A percentile compares a stretch with the other conserved stretches of the same genome.
These are phyloP conservation scores for Leishmania braziliensis DNA, from an alignment of 208 protist genomes.

Conservation along the genomic window DNA sequence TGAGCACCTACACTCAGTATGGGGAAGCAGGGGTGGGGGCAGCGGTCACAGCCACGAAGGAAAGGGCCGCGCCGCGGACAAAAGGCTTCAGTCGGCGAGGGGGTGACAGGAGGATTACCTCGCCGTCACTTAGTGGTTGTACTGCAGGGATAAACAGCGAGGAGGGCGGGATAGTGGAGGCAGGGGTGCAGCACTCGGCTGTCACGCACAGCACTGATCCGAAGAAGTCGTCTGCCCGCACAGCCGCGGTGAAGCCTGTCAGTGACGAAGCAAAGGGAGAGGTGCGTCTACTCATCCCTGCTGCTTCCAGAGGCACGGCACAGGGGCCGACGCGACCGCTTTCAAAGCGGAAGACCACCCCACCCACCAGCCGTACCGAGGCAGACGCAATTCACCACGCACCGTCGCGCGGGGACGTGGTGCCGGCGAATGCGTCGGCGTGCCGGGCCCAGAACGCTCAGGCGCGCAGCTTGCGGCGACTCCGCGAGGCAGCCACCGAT, in stretches of 20 bases:
- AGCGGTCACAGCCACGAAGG: slow-evolving; percentile 8
- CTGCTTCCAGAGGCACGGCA: neutral
- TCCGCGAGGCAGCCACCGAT: neutral
- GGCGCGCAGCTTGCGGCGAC: slow-evolving; percentile 3
- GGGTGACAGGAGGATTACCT: neutral
- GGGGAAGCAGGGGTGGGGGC: slow-evolving; percentile 22
- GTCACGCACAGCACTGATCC: neutral
- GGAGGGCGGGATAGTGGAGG: neutral
- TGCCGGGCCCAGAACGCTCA: neutral
- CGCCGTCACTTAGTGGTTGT: neutral
- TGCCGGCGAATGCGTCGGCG: neutral
- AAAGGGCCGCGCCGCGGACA: neutral
- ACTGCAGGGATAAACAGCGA: neutral
- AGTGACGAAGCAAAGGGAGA: neutral
- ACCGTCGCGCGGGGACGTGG: neutral
- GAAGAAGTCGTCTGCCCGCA: neutral
- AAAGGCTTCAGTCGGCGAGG: neutral
- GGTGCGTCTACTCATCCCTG: neutral
- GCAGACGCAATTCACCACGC: neutral
- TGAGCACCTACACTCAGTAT: slow-evolving; percentile 67
- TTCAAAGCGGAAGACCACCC: neutral
- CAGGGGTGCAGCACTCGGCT: neutral
- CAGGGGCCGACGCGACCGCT: neutral
- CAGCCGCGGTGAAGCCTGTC: neutral
- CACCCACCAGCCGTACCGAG: neutral